Evolutionary conservation across 352 stramenopile genomes (phyloP).

Genomic region (Phytophthora foliorum): DNA sequence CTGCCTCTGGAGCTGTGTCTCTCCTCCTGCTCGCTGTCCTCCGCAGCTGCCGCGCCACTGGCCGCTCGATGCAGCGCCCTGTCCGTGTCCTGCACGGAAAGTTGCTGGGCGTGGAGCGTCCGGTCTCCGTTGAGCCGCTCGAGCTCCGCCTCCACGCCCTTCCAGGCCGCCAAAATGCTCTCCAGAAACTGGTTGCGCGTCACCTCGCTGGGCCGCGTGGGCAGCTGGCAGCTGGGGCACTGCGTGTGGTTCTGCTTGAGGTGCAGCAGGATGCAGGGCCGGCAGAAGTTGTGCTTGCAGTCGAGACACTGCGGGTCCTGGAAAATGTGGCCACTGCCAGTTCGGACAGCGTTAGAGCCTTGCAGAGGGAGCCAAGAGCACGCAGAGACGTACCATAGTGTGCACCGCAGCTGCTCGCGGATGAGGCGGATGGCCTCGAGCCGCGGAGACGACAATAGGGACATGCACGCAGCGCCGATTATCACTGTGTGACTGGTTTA

Average conservation of each 20-base stretch:
- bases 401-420: constrained; percentile 82
- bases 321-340: constrained; percentile 66
- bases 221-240: constrained; percentile 80
- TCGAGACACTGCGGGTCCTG: constrained; percentile 88
- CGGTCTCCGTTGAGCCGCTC: constrained; percentile 45
- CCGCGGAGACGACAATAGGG: constrained; percentile 64
- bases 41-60: constrained; percentile 1
- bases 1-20: constrained; percentile 40
- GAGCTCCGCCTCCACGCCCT: constrained; percentile 74
- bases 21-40: constrained; percentile 17
- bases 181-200: constrained; percentile 89
- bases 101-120: constrained; percentile 37
- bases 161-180: constrained; percentile 85
- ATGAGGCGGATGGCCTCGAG: constrained; percentile 77
- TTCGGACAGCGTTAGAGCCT: constrained; percentile 9
- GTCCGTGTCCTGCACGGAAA: constrained; percentile 49
- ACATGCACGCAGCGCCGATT: constrained; percentile 42
- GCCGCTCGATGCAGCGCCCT: constrained; percentile 39
- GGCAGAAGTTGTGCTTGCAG: constrained; percentile 92
- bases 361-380: neutral
- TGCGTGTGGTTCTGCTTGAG: constrained; percentile 63
- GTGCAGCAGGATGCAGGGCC: constrained; percentile 75
- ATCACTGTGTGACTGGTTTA: too few species aligned
- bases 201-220: constrained; percentile 80
- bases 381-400: constrained; percentile 65